Evolutionary conservation across 23 red algal species (phyloP).

Genomic region (Gracilaria domingensis): DNA sequence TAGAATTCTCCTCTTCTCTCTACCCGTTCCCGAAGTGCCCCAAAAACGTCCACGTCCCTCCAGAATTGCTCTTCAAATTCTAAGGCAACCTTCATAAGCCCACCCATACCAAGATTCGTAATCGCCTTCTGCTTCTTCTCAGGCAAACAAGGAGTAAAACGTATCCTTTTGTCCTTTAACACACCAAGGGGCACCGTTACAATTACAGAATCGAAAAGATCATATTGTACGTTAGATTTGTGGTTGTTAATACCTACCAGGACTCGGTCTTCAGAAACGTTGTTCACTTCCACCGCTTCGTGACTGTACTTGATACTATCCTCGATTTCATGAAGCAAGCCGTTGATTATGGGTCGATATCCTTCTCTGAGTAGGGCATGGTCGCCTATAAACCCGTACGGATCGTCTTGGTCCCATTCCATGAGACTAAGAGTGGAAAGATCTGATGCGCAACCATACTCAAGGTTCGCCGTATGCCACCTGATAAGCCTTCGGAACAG

Average conservation of each 20-base stretch:
- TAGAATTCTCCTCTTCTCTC: conserved; percentile 81
- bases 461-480: conserved; percentile 96
- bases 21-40: conserved; percentile 62
- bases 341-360: conserved; percentile 66
- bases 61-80: conserved; percentile 81
- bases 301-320: conserved; percentile 39
- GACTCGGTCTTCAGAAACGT: conserved; percentile 20
- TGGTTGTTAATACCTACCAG: conserved; percentile 31
- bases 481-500: conserved; percentile 55
- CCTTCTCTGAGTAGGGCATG: conserved; percentile 82
- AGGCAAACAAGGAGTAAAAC: conserved; percentile 75
- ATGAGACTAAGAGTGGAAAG: conserved; percentile 63
- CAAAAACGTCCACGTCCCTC: conserved; percentile 57
- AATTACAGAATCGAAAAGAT: conserved; percentile 76
- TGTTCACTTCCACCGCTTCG: conserved; percentile 44
- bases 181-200: conserved; percentile 88
- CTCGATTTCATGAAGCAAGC: conserved; percentile 66
- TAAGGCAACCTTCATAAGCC: conserved; percentile 90
- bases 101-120: conserved; percentile 77
- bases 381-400: conserved; percentile 83
- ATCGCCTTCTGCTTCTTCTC: conserved; percentile 76
- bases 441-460: conserved; percentile 91
- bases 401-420: conserved; percentile 98
- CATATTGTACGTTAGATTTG: conserved; percentile 13
- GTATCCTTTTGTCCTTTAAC: conserved; percentile 52